phyloP scores from a whole-genome alignment of 768 basidiomycete species.

The Mycena rosella region DNA sequence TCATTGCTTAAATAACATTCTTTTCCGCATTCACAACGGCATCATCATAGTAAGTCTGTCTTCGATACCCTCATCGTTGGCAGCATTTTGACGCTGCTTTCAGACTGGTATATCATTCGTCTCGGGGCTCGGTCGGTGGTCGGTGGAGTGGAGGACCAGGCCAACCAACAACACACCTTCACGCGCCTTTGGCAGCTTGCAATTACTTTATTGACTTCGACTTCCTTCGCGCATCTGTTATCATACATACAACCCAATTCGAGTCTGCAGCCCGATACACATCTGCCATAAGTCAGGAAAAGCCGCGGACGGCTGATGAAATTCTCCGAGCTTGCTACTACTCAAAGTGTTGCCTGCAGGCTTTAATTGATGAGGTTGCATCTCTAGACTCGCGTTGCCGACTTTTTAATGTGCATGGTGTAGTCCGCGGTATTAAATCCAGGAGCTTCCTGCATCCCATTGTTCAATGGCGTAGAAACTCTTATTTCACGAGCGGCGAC shows the following conservation, averaged over 20 bases:
- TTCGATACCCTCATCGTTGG: not conserved
- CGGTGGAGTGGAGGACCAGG: not conserved
- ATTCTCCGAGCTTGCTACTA: too few species aligned
- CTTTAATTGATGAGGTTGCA: too few species aligned
- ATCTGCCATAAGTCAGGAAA: not conserved
- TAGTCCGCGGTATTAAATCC: too few species aligned
- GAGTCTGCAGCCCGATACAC: slow-evolving; percentile 3
- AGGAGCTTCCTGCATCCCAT: too few species aligned
- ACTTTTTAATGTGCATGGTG: too few species aligned
- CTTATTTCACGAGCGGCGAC: too few species aligned
- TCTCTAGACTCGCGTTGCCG: too few species aligned
- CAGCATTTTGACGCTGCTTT: not conserved
- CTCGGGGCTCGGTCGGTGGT: slow-evolving; percentile 2
- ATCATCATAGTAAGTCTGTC: slow-evolving; percentile 11
- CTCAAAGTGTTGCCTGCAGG: too few species aligned
- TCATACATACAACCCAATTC: slow-evolving; percentile 1
- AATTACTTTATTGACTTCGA: slow-evolving; percentile 25
- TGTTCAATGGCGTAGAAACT: too few species aligned
- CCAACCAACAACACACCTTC: slow-evolving; percentile 6
- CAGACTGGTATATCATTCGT: slow-evolving; percentile 19
- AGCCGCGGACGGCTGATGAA: not conserved
- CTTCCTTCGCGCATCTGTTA: slow-evolving; percentile 14
- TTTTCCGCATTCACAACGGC: not conserved
- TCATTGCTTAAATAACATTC: slow-evolving; percentile 21
- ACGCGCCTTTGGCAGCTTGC: slow-evolving; percentile 23